Percentiles rank a stretch among this genome's conserved stretches.
Conservation (phyloP, 2,329 filamentous ascomycete genomes). For the Neopestalotiopsis clavispora region DNA sequence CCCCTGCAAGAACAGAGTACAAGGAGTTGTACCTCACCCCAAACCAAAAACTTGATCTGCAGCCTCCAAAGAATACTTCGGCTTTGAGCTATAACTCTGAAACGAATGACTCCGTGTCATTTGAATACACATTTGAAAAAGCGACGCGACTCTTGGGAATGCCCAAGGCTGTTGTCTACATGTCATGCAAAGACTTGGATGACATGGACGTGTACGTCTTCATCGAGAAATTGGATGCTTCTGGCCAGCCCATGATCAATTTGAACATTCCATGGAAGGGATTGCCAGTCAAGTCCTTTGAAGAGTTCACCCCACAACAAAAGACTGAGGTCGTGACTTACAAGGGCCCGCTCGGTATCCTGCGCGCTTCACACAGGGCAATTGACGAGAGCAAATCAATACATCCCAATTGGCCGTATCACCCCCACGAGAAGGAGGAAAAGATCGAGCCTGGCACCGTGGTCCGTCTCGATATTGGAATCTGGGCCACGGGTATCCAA, state of each 20-base stretch:
- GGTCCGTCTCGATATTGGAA: constrained; percentile 33
- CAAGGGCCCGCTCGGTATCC: constrained; percentile 30
- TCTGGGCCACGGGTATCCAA: constrained; percentile 35
- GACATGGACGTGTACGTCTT: constrained; percentile 49
- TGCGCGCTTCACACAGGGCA: constrained; percentile 29
- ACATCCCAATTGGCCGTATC: constrained; percentile 34
- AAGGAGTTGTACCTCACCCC: constrained; percentile 20
- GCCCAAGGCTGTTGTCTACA: constrained; percentile 47
- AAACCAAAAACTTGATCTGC: constrained; percentile 19
- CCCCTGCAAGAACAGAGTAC: constrained; percentile 22
- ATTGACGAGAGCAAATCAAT: constrained; percentile 30
- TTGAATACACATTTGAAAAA: constrained; percentile 41
- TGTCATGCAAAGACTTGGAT: constrained; percentile 43
- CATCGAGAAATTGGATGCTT: constrained; percentile 40
- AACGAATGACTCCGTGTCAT: constrained; percentile 27
- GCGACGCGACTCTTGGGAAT: constrained; percentile 44
- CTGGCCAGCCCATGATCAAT: constrained; percentile 25
- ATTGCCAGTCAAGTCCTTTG: constrained; percentile 24
- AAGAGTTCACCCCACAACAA: constrained; percentile 26
- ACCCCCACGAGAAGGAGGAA: constrained; percentile 27
- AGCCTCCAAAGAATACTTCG: neutral
- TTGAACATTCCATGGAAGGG: constrained; percentile 33
- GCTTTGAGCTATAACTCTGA: constrained; percentile 36
- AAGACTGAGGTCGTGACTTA: constrained; percentile 31
- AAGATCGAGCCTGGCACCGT: constrained; percentile 29